These are phyloP conservation scores for Ziziphus jujuba DNA, from an alignment of 306 rosid species.

Conservation along the genomic window DNA sequence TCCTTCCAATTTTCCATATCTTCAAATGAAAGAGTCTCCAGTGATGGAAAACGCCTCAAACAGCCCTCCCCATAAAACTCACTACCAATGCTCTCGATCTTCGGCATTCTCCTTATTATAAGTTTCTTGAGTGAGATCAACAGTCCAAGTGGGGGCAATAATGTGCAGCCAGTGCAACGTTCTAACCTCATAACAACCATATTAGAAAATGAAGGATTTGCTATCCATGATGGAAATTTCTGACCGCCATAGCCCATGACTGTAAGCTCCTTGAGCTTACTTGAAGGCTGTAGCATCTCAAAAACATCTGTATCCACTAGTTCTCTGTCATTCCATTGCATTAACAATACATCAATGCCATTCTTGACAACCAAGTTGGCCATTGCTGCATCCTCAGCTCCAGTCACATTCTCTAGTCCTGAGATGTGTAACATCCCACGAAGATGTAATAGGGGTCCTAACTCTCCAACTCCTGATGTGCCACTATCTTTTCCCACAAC, in stretches of 20 bases:
- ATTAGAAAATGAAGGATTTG: not conserved
- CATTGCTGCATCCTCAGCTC: not conserved
- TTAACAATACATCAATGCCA: not conserved
- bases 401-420: conserved; percentile 7
- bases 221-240: conserved; percentile 8
- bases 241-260: not conserved
- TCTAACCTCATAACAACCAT: not conserved
- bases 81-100: not conserved
- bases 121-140: not conserved
- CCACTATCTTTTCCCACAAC: conserved; percentile 7
- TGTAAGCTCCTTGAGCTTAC: not conserved
- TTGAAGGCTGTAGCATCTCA: not conserved
- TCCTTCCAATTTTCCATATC: not conserved
- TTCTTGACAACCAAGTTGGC: conserved; percentile 1
- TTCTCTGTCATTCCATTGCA: not conserved
- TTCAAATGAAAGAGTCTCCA: not conserved
- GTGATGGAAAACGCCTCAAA: not conserved
- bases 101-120: not conserved
- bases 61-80: conserved; percentile 12
- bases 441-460: conserved; percentile 4
- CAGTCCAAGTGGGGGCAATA: conserved; percentile 1
- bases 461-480: not conserved
- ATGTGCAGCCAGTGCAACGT: conserved; percentile 1
- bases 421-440: conserved; percentile 2
- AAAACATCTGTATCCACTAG: not conserved